These are phyloP conservation scores for Hypoxylon sp. DNA, from an alignment of 2,329 filamentous ascomycete species.

Conservation along the genomic window DNA sequence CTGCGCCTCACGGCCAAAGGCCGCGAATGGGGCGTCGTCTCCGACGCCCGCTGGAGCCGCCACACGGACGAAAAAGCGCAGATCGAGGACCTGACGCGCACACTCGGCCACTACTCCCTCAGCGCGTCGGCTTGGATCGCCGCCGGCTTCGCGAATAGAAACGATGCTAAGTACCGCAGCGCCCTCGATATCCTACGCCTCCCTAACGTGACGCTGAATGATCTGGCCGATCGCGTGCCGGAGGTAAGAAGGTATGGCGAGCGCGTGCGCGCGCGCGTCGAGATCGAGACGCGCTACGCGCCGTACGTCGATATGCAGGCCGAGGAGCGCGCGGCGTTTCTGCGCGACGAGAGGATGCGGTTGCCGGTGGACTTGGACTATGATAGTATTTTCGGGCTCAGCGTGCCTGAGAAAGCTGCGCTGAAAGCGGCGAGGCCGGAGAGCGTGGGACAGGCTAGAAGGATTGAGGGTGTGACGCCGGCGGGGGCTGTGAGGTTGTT, in stretches of 20 bases:
- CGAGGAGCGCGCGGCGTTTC: constrained; percentile 75
- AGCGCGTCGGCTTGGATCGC: constrained; percentile 76
- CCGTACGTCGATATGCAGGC: constrained; percentile 86
- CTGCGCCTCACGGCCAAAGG: constrained; percentile 85
- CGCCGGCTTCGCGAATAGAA: constrained; percentile 77
- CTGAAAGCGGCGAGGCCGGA: constrained; percentile 81
- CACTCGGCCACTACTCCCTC: constrained; percentile 72
- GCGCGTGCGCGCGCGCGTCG: constrained; percentile 77
- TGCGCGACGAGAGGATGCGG: constrained; percentile 80
- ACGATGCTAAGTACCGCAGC: constrained; percentile 75
- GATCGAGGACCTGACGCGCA: constrained; percentile 74
- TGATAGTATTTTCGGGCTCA: constrained; percentile 78
- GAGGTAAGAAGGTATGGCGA: constrained; percentile 67
- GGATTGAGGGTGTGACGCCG: constrained; percentile 84
- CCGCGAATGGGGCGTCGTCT: constrained; percentile 80
- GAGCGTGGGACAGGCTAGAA: constrained; percentile 87
- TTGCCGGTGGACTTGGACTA: constrained; percentile 86
- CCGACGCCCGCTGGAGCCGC: constrained; percentile 81
- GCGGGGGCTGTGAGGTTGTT: constrained; percentile 73
- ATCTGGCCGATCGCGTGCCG: constrained; percentile 71
- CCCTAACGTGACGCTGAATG: constrained; percentile 69
- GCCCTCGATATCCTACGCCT: constrained; percentile 86
- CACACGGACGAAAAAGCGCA: constrained; percentile 77
- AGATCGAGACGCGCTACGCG: constrained; percentile 87
- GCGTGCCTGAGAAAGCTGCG: constrained; percentile 81